Evolutionary conservation across 1,139 yeast species (phyloP).

Genomic region (Cylindricascospora bacillispora): DNA sequence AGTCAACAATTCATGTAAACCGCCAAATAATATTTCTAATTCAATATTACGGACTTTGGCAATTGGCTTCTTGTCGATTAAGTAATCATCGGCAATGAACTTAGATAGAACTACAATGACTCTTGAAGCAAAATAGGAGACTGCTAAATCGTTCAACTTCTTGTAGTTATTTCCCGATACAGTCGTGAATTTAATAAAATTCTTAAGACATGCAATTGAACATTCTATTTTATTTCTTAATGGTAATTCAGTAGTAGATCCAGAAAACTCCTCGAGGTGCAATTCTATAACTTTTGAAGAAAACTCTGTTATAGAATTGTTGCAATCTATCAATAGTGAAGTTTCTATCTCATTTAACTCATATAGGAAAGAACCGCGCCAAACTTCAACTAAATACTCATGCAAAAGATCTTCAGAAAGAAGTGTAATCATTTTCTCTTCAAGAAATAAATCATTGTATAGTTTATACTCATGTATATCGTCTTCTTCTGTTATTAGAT

Average conservation of each 20-base stretch:
- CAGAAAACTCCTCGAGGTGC: conserved; percentile 31
- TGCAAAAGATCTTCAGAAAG: conserved; percentile 27
- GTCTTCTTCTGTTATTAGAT: conserved; percentile 32
- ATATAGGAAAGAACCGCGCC: conserved; percentile 41
- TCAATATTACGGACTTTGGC: conserved; percentile 41
- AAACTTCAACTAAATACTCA: conserved; percentile 33
- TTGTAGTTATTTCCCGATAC: conserved; percentile 8
- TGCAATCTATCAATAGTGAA: conserved; percentile 22
- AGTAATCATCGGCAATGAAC: conserved; percentile 38
- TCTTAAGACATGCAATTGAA: conserved; percentile 37
- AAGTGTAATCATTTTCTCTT: conserved; percentile 24
- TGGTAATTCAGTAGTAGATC: conserved; percentile 35
- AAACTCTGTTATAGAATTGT: conserved; percentile 22
- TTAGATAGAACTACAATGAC: conserved; percentile 39
- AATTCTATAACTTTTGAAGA: conserved; percentile 23
- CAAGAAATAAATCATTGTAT: conserved; percentile 34
- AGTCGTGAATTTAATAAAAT: conserved; percentile 29
- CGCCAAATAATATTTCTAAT: conserved; percentile 26
- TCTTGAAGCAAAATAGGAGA: conserved; percentile 36
- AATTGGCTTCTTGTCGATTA: conserved; percentile 41
- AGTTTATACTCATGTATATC: conserved; percentile 37
- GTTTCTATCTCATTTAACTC: conserved; percentile 35
- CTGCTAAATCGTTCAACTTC: conserved; percentile 13
- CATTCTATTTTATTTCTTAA: conserved; percentile 30
- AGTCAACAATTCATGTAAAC: no score